Base-by-base conservation (phyloP, 2,329 filamentous ascomycete genomes). In the Didymella keratinophila region DNA sequence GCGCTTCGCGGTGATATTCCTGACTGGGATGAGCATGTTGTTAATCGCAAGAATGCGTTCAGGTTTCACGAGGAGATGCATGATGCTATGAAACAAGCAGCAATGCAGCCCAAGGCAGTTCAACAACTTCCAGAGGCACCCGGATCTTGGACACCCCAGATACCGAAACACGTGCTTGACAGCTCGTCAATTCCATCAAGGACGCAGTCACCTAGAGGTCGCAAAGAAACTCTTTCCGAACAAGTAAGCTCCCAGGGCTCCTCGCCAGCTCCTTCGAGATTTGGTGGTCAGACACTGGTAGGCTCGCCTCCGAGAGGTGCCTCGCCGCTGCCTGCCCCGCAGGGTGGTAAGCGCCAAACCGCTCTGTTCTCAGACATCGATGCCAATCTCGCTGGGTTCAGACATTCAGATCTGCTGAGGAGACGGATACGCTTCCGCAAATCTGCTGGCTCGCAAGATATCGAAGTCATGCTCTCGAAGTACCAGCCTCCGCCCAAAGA, bases 41-140 rank as follows among this genome's bases (percentile, higher is more conserved):
- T 77, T 2, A 81, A 78, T 46, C 78, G 82, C 27, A 82, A 83
- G 61, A 77, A 79, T 48, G 81, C 82, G 36, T 81, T 85, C 50
- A 78, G 77, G 47, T 78, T 81, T 30, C 75, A 81, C 27, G 78
- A 80, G 56, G 78, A 79, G 21, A 71, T 82, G 44, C 76, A 76
- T 41, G 75, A 80, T 20, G 78, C 78, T 4, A 71, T 72, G 52
- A 73, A 71, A 44, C 63, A 71, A 27, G 65, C 71, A 3, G 70
- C 71, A 18, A 66, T 68, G 25, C 72, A 70, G 30, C 61, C 67
- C 2, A 73, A 68, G 52, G 66, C 70, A 2, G 39, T 53, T 3
- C 67, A 66, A 28, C 64, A 64, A 18, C 62, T 72, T 20, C 60
- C 71, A n/a, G 72, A 77, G 28, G 56, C 62, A 23, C 70, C 67